Evolutionary conservation across 352 stramenopile species (phyloP).

Genomic region (Thalassiosira exigua): DNA sequence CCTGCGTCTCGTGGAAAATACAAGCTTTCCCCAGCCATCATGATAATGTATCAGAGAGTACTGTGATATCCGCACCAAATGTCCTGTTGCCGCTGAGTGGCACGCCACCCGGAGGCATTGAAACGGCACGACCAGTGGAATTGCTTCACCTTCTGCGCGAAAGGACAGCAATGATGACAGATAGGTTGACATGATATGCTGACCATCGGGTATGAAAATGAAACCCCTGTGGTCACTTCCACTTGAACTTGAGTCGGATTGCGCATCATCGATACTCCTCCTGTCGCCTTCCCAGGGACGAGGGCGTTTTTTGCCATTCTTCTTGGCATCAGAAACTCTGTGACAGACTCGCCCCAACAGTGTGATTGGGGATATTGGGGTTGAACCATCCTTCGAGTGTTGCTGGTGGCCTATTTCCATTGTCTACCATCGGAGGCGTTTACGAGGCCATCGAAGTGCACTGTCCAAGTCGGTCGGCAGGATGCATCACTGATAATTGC

Average conservation of each 20-base stretch:
- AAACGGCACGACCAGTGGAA: slow-evolving; percentile 42
- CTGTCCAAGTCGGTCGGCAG: too few species aligned
- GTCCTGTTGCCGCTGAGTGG: slow-evolving; percentile 17
- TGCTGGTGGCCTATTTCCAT: too few species aligned
- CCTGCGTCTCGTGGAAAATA: slow-evolving; percentile 32
- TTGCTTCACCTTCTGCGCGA: slow-evolving; percentile 17
- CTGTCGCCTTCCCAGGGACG: slow-evolving; percentile 22
- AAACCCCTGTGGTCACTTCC: slow-evolving; percentile 37
- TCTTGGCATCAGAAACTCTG: neutral
- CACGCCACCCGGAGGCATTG: slow-evolving; percentile 33
- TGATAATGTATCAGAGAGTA: slow-evolving; percentile 52
- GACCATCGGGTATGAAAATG: slow-evolving; percentile 42
- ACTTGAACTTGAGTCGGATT: too few species aligned
- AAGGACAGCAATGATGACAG: neutral
- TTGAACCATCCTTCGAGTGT: too few species aligned
- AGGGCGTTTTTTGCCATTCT: slow-evolving; percentile 31
- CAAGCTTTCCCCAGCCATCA: slow-evolving; percentile 30
- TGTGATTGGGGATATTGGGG: too few species aligned
- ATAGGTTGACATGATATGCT: too few species aligned
- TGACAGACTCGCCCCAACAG: neutral
- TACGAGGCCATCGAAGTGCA: too few species aligned
- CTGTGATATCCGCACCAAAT: slow-evolving; percentile 33
- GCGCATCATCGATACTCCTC: too few species aligned
- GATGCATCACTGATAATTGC: too few species aligned
- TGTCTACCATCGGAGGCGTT: too few species aligned